Conservation (phyloP, 2,329 filamentous ascomycete species). For the Rugonectria rugulosa region DNA sequence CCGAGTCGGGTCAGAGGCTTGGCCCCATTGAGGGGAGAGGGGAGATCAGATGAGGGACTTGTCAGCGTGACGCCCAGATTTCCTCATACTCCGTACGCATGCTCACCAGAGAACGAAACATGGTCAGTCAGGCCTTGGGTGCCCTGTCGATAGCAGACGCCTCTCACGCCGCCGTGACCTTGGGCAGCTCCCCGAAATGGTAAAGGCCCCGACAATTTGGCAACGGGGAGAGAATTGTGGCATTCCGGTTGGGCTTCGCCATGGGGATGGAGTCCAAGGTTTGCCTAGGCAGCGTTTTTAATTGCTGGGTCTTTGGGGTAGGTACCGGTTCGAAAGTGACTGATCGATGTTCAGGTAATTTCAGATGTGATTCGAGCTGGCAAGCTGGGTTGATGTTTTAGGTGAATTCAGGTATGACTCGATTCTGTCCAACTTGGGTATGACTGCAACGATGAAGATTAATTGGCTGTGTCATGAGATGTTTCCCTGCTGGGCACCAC, state of each 20-base stretch:
- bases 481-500: no score
- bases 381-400: conserved; percentile 10
- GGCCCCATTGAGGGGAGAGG: not conserved
- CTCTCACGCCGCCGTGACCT: conserved; percentile 10
- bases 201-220: conserved; percentile 18
- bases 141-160: no score
- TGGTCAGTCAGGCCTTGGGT: not conserved
- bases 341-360: not conserved
- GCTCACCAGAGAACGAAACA: not conserved
- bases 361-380: conserved; percentile 6
- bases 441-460: no score
- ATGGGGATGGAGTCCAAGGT: conserved; percentile 3
- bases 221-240: conserved; percentile 12
- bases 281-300: conserved; percentile 3
- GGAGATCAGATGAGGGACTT: conserved; percentile 9
- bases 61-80: conserved; percentile 6
- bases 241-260: conserved; percentile 15
- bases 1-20: conserved; percentile 8
- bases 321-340: no score
- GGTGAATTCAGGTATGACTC: conserved; percentile 9
- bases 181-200: conserved; percentile 13
- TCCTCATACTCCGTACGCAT: not conserved
- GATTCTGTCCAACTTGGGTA: no score
- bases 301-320: conserved; percentile 9
- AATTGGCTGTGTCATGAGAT: no score